Percentiles rank a stretch among this genome's conserved stretches.
phyloP scores from a whole-genome alignment of 768 basidiomycete species.

The Hygrocybe punicea region DNA sequence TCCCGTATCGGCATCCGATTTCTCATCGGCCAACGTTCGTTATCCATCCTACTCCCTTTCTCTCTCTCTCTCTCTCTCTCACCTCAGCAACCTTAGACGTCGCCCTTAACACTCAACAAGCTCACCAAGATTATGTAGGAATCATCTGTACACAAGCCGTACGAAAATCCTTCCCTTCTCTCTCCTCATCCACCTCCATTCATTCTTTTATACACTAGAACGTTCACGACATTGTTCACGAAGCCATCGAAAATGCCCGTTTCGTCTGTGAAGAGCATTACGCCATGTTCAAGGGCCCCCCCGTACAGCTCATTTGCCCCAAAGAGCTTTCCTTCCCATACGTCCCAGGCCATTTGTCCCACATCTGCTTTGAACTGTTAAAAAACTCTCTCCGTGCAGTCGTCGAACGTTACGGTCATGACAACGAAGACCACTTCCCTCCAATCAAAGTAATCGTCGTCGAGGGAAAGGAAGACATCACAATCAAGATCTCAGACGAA shows the following conservation, averaged over 20 bases:
- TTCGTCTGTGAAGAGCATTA: slow-evolving; percentile 95
- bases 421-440: slow-evolving; percentile 74
- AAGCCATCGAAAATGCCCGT: slow-evolving; percentile 96
- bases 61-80: slow-evolving; percentile 4
- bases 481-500: slow-evolving; percentile 97
- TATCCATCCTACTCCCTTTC: slow-evolving; percentile 3
- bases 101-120: slow-evolving; percentile 86
- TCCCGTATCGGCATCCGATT: slow-evolving; percentile 94
- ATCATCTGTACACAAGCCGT: slow-evolving; percentile 94
- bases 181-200: background rate
- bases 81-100: slow-evolving; percentile 56
- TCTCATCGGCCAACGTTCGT: slow-evolving; percentile 90
- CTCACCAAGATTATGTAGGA: slow-evolving; percentile 90
- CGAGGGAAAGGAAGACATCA: slow-evolving; percentile 97
- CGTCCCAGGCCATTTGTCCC: slow-evolving; percentile 93
- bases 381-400: slow-evolving; percentile 98
- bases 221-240: slow-evolving; percentile 95
- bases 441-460: slow-evolving; percentile 94
- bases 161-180: slow-evolving; percentile 28
- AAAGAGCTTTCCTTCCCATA: slow-evolving; percentile 83
- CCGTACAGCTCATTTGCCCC: slow-evolving; percentile 95
- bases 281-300: slow-evolving; percentile 92
- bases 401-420: slow-evolving; percentile 86
- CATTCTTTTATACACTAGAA: slow-evolving; percentile 46
- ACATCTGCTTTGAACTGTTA: slow-evolving; percentile 94